Evolutionary conservation across 2,329 filamentous ascomycete genomes (phyloP).

Genomic region (Diaporthe sp.): DNA sequence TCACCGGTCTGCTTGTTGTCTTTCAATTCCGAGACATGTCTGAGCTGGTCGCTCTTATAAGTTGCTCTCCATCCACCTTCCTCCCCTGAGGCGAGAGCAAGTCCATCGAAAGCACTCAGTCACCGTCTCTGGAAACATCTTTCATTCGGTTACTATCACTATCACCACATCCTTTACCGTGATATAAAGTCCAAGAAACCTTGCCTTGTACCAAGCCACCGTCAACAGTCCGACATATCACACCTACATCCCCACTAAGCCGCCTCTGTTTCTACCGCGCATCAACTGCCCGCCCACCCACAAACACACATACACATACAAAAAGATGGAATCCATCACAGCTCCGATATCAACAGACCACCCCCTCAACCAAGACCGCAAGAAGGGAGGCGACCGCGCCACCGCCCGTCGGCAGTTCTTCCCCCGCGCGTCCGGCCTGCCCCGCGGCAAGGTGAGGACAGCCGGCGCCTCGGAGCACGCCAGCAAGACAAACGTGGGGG

Average conservation of each 20-base stretch:
- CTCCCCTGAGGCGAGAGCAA: background rate
- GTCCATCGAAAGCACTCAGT: background rate
- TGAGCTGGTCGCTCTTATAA: background rate
- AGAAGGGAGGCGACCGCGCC: conserved; percentile 21
- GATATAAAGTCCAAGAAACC: background rate
- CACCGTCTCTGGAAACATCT: background rate
- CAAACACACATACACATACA: background rate
- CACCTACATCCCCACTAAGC: background rate
- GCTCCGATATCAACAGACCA: conserved; percentile 13
- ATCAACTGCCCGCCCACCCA: background rate
- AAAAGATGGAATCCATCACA: conserved; percentile 28
- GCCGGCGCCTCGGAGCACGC: conserved; percentile 32
- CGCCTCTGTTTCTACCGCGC: background rate
- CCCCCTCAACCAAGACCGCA: conserved; percentile 26
- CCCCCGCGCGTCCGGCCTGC: conserved; percentile 32
- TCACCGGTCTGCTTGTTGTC: background rate
- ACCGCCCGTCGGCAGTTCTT: conserved; percentile 24
- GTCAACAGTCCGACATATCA: background rate
- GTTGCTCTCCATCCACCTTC: background rate
- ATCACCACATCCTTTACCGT: background rate
- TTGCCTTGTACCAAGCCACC: background rate
- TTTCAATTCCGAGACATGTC: background rate
- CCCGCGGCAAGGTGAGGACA: conserved; percentile 33
- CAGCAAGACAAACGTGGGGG: conserved; percentile 27
- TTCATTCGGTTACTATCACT: background rate